These are phyloP conservation scores for Conticribra guillardii DNA, from an alignment of 108 stramenopile species.

Conservation along the genomic window DNA sequence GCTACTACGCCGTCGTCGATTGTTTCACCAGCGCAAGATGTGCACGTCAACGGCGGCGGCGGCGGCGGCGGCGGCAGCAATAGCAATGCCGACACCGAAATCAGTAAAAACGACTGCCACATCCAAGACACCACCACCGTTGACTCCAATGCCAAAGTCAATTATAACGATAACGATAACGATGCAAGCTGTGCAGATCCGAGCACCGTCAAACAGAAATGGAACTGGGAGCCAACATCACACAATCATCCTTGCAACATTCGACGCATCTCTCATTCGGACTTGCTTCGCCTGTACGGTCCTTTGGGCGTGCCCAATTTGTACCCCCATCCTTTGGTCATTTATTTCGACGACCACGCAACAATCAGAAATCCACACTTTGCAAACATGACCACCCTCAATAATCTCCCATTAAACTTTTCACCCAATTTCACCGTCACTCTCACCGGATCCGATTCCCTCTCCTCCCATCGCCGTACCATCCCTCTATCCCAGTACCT, in stretches of 20 bases:
- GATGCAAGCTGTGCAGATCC: neutral
- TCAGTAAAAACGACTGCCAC: too few relatives aligned
- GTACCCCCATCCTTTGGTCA: conserved; percentile 62
- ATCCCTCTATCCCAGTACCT: conserved; percentile 69
- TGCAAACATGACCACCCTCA: conserved; percentile 48
- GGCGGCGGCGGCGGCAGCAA: too few relatives aligned
- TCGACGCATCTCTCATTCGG: conserved; percentile 43
- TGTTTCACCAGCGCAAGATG: too few relatives aligned
- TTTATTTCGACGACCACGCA: conserved; percentile 33
- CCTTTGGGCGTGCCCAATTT: conserved; percentile 54
- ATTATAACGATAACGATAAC: neutral
- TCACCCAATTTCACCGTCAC: conserved; percentile 73
- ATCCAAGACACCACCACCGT: neutral
- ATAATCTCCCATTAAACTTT: conserved; percentile 58
- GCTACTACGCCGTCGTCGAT: too few relatives aligned
- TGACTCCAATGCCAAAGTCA: conserved; percentile 1
- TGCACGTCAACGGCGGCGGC: too few relatives aligned
- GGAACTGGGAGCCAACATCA: conserved; percentile 70
- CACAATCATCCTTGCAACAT: conserved; percentile 72
- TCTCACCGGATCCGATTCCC: conserved; percentile 75
- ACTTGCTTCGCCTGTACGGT: conserved; percentile 50
- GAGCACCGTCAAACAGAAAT: conserved; percentile 13
- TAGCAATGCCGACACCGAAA: too few relatives aligned
- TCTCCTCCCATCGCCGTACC: conserved; percentile 72
- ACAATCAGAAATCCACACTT: conserved; percentile 51